A percentile compares a stretch with the other conserved stretches of the same genome.
phyloP scores from a whole-genome alignment of 768 basidiomycete genomes.

The Lyophyllum semitale region DNA sequence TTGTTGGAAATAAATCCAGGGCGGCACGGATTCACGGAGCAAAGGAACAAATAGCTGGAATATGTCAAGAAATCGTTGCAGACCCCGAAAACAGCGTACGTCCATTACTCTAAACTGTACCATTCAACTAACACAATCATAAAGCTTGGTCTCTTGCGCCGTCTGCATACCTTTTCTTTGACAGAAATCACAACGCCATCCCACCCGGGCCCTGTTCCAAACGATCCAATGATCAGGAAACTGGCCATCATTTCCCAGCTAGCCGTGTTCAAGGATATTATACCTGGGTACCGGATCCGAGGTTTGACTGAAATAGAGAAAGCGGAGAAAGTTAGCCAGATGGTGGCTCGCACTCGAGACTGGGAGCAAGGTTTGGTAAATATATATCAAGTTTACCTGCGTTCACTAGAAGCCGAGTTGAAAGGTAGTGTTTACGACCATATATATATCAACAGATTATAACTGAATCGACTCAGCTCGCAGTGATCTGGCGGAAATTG shows the following conservation, averaged over 20 bases:
- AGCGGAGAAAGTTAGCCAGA: constrained; percentile 91
- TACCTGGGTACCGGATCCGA: constrained; percentile 96
- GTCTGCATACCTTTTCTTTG: constrained; percentile 88
- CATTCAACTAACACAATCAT: constrained; percentile 2
- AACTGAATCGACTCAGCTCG: constrained; percentile 45
- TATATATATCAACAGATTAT: background rate
- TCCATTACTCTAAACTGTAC: constrained; percentile 10
- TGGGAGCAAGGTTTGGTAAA: constrained; percentile 93
- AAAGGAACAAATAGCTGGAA: constrained; percentile 90
- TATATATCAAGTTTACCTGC: constrained; percentile 89
- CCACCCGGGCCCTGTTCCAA: constrained; percentile 69
- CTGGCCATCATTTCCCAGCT: constrained; percentile 88
- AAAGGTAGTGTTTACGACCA: constrained; percentile 60
- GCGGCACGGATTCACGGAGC: constrained; percentile 71
- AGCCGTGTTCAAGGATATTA: constrained; percentile 93
- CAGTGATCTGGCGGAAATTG: constrained; percentile 63
- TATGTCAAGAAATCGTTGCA: constrained; percentile 91
- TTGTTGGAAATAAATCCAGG: constrained; percentile 68
- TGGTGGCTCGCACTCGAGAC: constrained; percentile 86
- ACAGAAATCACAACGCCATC: constrained; percentile 69
- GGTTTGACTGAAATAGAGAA: constrained; percentile 88
- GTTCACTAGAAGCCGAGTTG: constrained; percentile 80
- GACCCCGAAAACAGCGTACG: constrained; percentile 95
- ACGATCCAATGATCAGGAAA: constrained; percentile 83
- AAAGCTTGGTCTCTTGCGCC: constrained; percentile 85